Evolutionary conservation across 2,329 filamentous ascomycete genomes (phyloP).

Genomic region (Penicillium crustosum): DNA sequence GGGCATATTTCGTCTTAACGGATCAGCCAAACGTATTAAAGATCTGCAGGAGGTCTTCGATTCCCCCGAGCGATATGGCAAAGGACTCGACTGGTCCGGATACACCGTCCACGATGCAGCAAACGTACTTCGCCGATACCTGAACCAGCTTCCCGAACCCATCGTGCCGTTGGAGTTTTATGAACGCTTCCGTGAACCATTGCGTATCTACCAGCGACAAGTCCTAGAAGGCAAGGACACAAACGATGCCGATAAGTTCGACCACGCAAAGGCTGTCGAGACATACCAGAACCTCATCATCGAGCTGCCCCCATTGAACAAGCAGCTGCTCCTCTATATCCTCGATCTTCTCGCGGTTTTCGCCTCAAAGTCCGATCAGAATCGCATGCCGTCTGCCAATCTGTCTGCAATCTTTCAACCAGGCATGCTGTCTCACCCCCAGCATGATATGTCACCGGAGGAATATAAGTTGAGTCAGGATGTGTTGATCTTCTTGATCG

Average conservation of each 20-base stretch:
- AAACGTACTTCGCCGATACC: conserved; percentile 90
- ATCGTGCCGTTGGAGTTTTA: conserved; percentile 95
- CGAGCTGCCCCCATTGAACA: conserved; percentile 86
- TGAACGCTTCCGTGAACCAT: conserved; percentile 81
- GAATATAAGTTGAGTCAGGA: conserved; percentile 96
- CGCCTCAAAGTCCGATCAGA: conserved; percentile 92
- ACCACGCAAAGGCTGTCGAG: conserved; percentile 72
- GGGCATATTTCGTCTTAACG: conserved; percentile 93
- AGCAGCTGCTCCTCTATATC: conserved; percentile 91
- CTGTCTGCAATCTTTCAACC: conserved; percentile 97
- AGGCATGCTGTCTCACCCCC: conserved; percentile 88
- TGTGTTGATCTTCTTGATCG: conserved; percentile 94
- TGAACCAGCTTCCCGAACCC: conserved; percentile 93
- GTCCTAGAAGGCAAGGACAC: conserved; percentile 68
- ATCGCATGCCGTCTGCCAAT: conserved; percentile 95
- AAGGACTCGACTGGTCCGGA: conserved; percentile 93
- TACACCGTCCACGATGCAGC: conserved; percentile 98
- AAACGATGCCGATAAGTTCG: conserved; percentile 70
- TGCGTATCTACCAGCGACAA: conserved; percentile 68
- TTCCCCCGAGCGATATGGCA: conserved; percentile 91
- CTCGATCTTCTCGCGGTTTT: conserved; percentile 95
- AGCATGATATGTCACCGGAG: conserved; percentile 90
- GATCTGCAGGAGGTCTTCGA: conserved; percentile 90
- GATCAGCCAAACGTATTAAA: conserved; percentile 97
- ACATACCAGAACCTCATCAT: conserved; percentile 90